Evolutionary conservation across 768 basidiomycete species (phyloP).

Genomic region (Phaeotremella skinneri): DNA sequence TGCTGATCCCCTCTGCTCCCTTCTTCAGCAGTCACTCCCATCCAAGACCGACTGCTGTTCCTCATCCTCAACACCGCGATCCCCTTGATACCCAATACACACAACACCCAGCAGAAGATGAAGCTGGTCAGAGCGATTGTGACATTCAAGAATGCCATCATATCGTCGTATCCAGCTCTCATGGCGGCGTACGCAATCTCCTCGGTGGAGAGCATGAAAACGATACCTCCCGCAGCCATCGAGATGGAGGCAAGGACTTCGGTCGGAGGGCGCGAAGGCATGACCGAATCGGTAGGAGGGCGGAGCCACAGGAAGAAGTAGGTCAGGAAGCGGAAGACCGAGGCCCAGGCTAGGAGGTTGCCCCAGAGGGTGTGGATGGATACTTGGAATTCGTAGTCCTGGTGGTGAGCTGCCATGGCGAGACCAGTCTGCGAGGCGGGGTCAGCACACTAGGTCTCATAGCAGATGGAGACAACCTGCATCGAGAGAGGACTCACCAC

Average conservation of each 20-base stretch:
- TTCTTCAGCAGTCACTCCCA: background rate
- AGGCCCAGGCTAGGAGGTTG: slow-evolving; percentile 72
- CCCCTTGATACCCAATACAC: slow-evolving; percentile 75
- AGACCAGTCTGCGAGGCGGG: slow-evolving; percentile 62
- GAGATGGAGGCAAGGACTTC: slow-evolving; percentile 86
- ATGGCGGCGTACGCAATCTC: slow-evolving; percentile 87
- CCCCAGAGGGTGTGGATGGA: slow-evolving; percentile 92
- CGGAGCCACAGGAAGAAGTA: slow-evolving; percentile 92
- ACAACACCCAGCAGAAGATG: slow-evolving; percentile 78
- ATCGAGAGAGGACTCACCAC: slow-evolving; percentile 52
- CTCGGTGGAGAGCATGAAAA: slow-evolving; percentile 87
- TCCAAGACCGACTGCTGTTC: slow-evolving; percentile 2
- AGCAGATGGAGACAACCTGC: background rate
- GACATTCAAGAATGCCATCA: slow-evolving; percentile 52
- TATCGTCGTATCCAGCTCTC: slow-evolving; percentile 78
- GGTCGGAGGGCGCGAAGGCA: slow-evolving; percentile 89
- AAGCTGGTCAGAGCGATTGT: slow-evolving; percentile 83
- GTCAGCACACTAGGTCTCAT: background rate
- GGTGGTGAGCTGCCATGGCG: slow-evolving; percentile 89
- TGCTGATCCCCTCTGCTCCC: too few relatives aligned
- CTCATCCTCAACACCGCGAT: slow-evolving; percentile 54
- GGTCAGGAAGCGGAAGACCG: slow-evolving; percentile 76
- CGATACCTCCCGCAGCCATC: slow-evolving; percentile 79
- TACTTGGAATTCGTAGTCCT: slow-evolving; percentile 90
- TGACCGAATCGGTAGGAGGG: slow-evolving; percentile 70